These are phyloP conservation scores for Venturiaceae sp. DNA, from an alignment of 2,329 filamentous ascomycete species.

Conservation along the genomic window DNA sequence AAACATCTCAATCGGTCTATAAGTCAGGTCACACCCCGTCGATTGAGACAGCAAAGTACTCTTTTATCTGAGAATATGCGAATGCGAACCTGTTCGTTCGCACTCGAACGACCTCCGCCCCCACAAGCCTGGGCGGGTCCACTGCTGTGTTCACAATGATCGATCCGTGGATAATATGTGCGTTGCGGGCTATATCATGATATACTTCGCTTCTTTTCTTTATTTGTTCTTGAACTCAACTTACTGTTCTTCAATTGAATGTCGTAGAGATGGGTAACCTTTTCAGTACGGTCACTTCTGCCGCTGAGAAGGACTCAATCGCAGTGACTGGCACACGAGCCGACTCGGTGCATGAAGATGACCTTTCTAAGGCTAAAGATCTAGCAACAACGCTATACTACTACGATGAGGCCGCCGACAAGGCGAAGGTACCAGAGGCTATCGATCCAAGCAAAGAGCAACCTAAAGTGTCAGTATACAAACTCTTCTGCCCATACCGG, in stretches of 20 bases:
- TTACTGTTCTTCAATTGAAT: not conserved
- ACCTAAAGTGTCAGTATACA: conserved; percentile 3
- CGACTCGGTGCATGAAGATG: not conserved
- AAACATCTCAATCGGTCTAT: not conserved
- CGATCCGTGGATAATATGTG: not conserved
- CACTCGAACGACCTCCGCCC: not conserved
- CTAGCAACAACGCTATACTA: not conserved
- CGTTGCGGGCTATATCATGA: not conserved
- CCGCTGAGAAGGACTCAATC: not conserved
- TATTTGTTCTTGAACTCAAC: no score
- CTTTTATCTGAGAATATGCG: not conserved
- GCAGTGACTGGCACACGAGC: not conserved
- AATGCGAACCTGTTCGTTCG: no score
- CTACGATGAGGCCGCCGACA: conserved; percentile 4
- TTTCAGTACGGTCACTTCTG: not conserved
- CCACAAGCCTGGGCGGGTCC: not conserved
- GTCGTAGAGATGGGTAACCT: not conserved
- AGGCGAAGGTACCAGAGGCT: not conserved
- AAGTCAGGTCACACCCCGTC: not conserved
- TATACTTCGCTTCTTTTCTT: not conserved
- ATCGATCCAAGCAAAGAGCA: not conserved
- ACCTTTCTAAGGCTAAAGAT: not conserved
- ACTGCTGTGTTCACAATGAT: not conserved
- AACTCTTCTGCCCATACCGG: not conserved
- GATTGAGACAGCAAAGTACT: not conserved